Evolutionary conservation across 495 filamentous ascomycete species (phyloP), one percentile per base, ranked within the genome.

Genomic region (Penicillium daleae): DNA sequence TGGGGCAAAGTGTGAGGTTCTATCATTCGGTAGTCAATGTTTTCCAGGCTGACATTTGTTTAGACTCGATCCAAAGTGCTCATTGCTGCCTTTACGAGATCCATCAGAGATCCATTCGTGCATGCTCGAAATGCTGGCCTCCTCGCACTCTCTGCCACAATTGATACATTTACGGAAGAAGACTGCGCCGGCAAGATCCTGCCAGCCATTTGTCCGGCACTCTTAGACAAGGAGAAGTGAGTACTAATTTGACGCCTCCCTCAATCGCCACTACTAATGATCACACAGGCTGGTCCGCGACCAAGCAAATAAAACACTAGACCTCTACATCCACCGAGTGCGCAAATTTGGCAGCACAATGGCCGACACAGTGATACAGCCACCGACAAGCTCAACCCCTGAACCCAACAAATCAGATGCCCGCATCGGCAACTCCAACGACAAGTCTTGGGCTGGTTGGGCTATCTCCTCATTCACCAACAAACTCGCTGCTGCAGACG

Each of bases 391-490:
- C 13, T 54, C 74, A 22, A 61, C 74, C 12, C 46, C 73, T 13
- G 75, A 76, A 48, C 60, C 76, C 52, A 32, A 74, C 79, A 72
- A 79, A 73, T 65, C 78, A 19, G 74, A 84, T 6, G 77, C 82
- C 5, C 85, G 91, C 22, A 93, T 96, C 79, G 89, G 88, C 59
- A 95, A 91, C 2, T 88, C 90, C 12, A 86, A 81, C 57, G 86
- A 89, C 59, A 86, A 87, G 15, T 85, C 87, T 4, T 97, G 94
- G 96, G 87, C 94, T 6, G 95, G 96, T 44, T 99, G 95, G 95
- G 95, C 95, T 0, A 97, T 99, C 49, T 97, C 95, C 2, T 96
- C 92, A n/a, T 97, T 99, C 75, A 97, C 95, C 5, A 97, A 97
- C 74, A 97, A 96, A 68, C 71, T 99, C 29, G 86, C 90, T 13